phyloP scores from a whole-genome alignment of 169 alveolate genomes.

The Perkinsus olseni region DNA sequence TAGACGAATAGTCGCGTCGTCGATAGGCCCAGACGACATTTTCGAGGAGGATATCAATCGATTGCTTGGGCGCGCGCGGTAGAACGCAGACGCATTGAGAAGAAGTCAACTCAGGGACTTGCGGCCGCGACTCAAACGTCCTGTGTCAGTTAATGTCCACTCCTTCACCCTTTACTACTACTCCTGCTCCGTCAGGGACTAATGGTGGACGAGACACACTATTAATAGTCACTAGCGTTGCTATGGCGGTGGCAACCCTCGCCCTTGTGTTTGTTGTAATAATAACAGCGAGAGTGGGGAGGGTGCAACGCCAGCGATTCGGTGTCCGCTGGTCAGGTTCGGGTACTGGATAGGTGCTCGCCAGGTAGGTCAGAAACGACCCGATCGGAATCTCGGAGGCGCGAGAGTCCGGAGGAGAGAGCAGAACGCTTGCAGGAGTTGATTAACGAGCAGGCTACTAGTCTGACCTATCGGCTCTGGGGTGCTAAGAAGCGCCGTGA shows the following conservation, averaged over 20 bases:
- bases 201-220: neutral
- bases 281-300: neutral
- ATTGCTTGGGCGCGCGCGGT: neutral
- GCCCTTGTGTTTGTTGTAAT: neutral
- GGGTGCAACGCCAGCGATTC: neutral
- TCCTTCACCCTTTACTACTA: neutral
- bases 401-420: neutral
- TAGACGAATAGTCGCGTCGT: conserved; percentile 67
- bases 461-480: neutral
- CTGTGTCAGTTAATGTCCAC: neutral
- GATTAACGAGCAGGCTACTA: neutral
- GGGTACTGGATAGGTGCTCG: neutral
- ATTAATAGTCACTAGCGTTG: neutral
- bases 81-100: neutral
- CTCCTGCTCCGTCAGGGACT: neutral
- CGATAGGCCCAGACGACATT: conserved; percentile 45
- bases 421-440: neutral
- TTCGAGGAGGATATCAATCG: neutral
- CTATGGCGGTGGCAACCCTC: neutral
- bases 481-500: neutral
- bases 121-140: no score
- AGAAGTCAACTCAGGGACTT: no score
- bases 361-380: neutral
- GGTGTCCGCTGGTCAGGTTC: neutral
- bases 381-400: neutral